Base-by-base conservation (phyloP, 1,284 basidiomycete genomes). In the Peniophora sp. region DNA sequence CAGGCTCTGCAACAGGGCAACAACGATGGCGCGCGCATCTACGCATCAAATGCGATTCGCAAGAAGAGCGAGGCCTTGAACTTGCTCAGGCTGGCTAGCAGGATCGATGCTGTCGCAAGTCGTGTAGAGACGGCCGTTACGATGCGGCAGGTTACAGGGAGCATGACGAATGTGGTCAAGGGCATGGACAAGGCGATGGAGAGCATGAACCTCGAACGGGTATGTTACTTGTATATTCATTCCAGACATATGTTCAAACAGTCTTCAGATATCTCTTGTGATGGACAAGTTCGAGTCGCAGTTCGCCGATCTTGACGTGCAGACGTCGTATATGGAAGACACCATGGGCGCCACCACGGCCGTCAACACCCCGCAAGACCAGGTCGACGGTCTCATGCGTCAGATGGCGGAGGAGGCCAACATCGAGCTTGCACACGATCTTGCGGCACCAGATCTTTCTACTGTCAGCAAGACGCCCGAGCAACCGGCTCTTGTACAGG, bases 141-240 rank as follows among this genome's bases (percentile, higher is more conserved):
- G 50, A 98, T 99, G 93, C 82, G 93, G 48, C 82, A 89, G 67
- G 84, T 93, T 34, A 96, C 96, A 20, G 92, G 92, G 11, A 94
- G 86, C 66, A 97, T 99, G 96, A 88, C 92, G 9, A 86, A 85
- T 23, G 97, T 99, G 5, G 97, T 99, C 49, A 88, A 85, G 64
- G 95, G 95, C 19, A 98, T 99, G 95, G 97, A 99, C 68, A 92
- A 89, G 65, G 97, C 97, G 3, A 98, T 99, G 97, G 91, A 97
- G 64, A 91, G 79, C 69, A 99, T 99, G 97, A 98, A 99, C 71
- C 79, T 99, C 48, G 97, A 99, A 63, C 77, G 87, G 66, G 95
- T 94, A 62, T 63, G 84, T 74, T 10, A 44, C 10, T 27, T 27
- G 44, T 32, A 51, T 14, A 5, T 44, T n/a, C 25, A 12, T 35